Evolutionary conservation across 306 rosid genomes (phyloP), one percentile per base, ranked within the genome.

Genomic region (Acacia crassicarpa): DNA sequence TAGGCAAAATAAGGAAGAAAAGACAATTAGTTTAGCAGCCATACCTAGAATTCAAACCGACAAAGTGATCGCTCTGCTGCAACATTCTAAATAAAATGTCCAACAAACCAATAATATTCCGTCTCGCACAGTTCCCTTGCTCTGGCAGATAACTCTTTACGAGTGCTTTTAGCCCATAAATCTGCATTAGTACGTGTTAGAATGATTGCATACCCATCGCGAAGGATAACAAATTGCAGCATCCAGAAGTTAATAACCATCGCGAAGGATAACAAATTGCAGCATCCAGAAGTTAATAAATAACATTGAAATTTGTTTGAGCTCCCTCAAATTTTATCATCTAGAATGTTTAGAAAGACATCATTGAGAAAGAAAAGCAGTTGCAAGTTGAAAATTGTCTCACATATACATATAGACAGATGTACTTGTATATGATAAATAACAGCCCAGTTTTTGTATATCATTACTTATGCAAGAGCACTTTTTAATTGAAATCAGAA

Each of bases 121-220:
- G 49, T 43, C 74, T 43, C 63, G 70, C 85, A 46, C 76, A 85
- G 81, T 77, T 87, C 77, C 89, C 92, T 71, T 58, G 87, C 80
- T 86, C 90, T 20, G 94, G 94, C 84, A 95, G 87, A 86, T 79
- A 89, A 83, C 94, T 89, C 91, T 90, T 93, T 67, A 92, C 92
- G 63, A 95, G 88, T 67, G 97, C 75, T 93, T 93, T 92, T 84
- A 95, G 87, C 82, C 91, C 98, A 87, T 82, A 93, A 81, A 92
- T 93, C 99, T 95, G 93, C 85, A 88, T 89, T 67, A 78, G 71
- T 38, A 71, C 27, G 44, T 30, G 68, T 73, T 46, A 41, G 5
- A 78, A 76, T 75, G 67, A 78, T 63, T 76, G 67, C 72, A 76
- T n/a, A 17, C 67, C 49, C 71, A 70, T 51, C 46, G 46, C 73